Evolutionary conservation across 2,329 filamentous ascomycete genomes (phyloP), one percentile per base, ranked within the genome.

Genomic region (Phaeosphaeriaceae sp.): DNA sequence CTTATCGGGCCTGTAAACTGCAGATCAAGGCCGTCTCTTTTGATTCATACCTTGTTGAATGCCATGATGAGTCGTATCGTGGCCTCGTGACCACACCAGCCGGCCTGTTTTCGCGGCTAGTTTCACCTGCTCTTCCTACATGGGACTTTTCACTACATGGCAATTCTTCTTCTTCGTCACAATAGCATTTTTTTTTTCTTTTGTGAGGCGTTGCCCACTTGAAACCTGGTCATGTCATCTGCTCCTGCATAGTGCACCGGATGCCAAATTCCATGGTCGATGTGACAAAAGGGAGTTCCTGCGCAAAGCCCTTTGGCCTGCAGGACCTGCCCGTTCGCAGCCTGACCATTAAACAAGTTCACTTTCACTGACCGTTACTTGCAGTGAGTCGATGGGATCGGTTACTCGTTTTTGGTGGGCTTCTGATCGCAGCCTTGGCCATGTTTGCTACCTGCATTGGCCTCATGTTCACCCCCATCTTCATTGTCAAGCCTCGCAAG

Each of bases 371-470:
- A 73, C 67, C 50, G 46, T 44, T 63, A 43, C 45, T 49, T 56
- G 46, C 76, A 97, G 94, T 99, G 79, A 96, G 91, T 78, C 86
- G 93, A 78, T 97, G 93, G 94, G 94, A 99, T 77, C 89, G 93
- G 49, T 79, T 97, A 70, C 82, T 99, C 73, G 84, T 97, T 67
- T 99, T 99, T 76, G 87, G 84, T 59, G 61, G 57, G 13, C 51
- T 65, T 30, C 56, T 65, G 17, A 43, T 65, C 29, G 62, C 62
- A 53, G 60, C 94, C 57, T 81, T 91, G 58, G 90, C 89, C 61
- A 93, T 95, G 80, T 97, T 99, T 80, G 85, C 95, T 72, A 86
- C 96, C 66, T 92, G 90, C 80, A 96, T 97, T 78, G 87, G 87
- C 63, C 81, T 97, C 48, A 93, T 96, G 77, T 92, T 92, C 51